A percentile compares a stretch with the other conserved stretches of the same genome.
Evolutionary conservation across 768 basidiomycete genomes (phyloP).

Genomic region (Podaxis carcinomalis): DNA sequence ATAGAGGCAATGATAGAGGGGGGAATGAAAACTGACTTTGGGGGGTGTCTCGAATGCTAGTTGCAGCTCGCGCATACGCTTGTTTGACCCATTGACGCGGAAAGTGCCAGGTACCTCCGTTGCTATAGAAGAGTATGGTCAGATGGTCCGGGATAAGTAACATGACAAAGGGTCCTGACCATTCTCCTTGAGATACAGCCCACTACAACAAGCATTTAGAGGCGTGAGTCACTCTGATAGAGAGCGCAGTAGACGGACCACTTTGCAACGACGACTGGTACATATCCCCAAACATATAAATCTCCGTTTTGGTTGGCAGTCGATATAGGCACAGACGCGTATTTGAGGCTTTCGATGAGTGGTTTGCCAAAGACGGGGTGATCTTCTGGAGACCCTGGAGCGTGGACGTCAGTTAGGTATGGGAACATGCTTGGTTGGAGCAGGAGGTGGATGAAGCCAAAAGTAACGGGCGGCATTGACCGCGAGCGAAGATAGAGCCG

Average conservation of each 20-base stretch:
- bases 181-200: constrained; percentile 91
- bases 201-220: constrained; percentile 41
- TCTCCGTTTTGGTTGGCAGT: constrained; percentile 81
- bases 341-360: constrained; percentile 76
- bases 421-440: neutral
- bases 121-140: constrained; percentile 34
- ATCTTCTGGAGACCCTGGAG: constrained; percentile 13
- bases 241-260: constrained; percentile 54
- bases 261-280: constrained; percentile 97
- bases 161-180: constrained; percentile 39
- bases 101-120: constrained; percentile 94
- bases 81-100: constrained; percentile 92
- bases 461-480: neutral
- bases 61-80: constrained; percentile 95
- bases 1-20: neutral
- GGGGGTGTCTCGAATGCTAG: constrained; percentile 86
- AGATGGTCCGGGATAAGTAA: neutral
- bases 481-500: neutral
- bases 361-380: constrained; percentile 77
- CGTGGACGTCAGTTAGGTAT: neutral
- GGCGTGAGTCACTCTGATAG: constrained; percentile 1
- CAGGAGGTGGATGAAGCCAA: neutral
- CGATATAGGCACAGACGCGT: constrained; percentile 91
- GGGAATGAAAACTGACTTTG: constrained; percentile 44
- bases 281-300: constrained; percentile 88